Conservation (phyloP, 2,329 filamentous ascomycete genomes). For the Ophiostoma piceae region DNA sequence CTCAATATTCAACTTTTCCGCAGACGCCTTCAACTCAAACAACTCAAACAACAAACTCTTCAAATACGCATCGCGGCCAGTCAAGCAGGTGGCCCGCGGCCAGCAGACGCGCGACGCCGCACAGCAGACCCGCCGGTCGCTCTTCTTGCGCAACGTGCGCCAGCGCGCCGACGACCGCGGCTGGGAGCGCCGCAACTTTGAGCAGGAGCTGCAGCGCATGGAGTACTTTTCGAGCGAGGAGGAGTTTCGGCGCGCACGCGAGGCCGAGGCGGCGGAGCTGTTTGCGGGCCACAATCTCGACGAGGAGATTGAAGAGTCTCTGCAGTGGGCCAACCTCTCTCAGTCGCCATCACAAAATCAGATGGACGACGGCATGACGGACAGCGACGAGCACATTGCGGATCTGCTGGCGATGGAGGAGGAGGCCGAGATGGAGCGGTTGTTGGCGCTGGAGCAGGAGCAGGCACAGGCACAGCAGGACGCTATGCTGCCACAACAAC, state of each 20-base stretch:
- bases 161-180: constrained; percentile 54
- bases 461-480: constrained; percentile 1
- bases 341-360: background rate
- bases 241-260: constrained; percentile 37
- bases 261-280: constrained; percentile 35
- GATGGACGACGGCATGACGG: constrained; percentile 28
- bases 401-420: constrained; percentile 49
- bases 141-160: constrained; percentile 65
- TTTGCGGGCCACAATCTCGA: constrained; percentile 40
- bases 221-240: constrained; percentile 41
- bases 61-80: constrained; percentile 50
- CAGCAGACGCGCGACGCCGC: constrained; percentile 56
- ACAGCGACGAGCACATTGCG: constrained; percentile 48
- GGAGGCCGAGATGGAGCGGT: constrained; percentile 51
- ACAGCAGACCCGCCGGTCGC: constrained; percentile 58
- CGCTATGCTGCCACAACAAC: background rate
- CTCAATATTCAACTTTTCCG: background rate
- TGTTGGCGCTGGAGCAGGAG: background rate
- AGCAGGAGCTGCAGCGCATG: constrained; percentile 48
- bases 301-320: constrained; percentile 46
- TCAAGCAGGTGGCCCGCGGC: constrained; percentile 57
- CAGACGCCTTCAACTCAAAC: background rate
- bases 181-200: constrained; percentile 58
- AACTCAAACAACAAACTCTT: constrained; percentile 29
- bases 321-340: background rate